These are phyloP conservation scores for Trichoderma cornu-damae DNA, from an alignment of 2,329 filamentous ascomycete species.

Conservation along the genomic window DNA sequence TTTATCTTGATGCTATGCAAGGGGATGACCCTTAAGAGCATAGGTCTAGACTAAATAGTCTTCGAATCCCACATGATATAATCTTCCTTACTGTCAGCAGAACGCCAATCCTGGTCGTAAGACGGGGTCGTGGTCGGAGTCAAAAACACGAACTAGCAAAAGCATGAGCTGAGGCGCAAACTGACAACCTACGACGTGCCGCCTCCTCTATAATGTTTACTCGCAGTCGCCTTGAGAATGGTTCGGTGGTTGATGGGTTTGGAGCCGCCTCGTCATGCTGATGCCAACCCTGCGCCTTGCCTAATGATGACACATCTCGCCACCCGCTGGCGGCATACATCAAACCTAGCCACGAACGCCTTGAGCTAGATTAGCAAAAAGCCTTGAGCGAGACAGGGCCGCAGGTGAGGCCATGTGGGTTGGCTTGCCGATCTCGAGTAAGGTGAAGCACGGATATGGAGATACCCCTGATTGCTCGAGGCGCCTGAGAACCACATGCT, in stretches of 20 bases:
- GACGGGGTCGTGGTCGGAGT: not conserved
- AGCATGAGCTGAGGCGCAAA: not conserved
- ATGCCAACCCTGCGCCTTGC: conserved; percentile 6
- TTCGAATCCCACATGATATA: not conserved
- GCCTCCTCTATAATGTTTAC: not conserved
- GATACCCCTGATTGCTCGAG: not conserved
- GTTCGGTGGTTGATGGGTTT: not conserved
- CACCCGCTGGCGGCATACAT: not conserved
- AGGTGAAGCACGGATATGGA: not conserved
- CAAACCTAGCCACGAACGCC: not conserved
- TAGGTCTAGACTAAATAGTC: not conserved
- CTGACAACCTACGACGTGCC: not conserved
- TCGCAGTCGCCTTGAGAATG: not conserved
- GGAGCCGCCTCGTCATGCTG: conserved; percentile 2
- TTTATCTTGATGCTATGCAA: not conserved
- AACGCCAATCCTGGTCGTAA: not conserved
- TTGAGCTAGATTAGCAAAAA: not conserved
- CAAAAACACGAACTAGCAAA: not conserved
- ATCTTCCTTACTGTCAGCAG: not conserved
- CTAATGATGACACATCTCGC: not conserved
- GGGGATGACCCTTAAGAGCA: not conserved
- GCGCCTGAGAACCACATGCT: not conserved
- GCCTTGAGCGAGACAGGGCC: not conserved
- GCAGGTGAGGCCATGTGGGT: not conserved
- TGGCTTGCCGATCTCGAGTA: not conserved